Conservation (phyloP, 805 yeast species). For the Barnettozyma populi region DNA sequence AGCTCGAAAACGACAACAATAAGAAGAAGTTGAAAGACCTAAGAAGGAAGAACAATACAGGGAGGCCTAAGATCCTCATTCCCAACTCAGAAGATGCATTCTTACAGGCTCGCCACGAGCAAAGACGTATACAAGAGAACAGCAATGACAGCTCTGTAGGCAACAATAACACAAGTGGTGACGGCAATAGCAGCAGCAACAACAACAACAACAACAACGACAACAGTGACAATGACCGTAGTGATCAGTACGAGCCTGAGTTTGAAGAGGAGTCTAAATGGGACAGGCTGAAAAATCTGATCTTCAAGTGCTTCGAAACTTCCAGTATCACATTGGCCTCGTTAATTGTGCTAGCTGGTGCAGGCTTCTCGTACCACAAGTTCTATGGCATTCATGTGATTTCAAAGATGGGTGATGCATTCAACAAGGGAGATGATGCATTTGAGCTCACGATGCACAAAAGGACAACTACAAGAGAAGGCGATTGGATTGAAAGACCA, state of each 20-base stretch:
- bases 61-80: constrained; percentile 19
- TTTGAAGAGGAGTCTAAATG: constrained; percentile 13
- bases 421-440: constrained; percentile 62
- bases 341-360: constrained; percentile 58
- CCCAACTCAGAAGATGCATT: constrained; percentile 19
- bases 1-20: constrained; percentile 13
- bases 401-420: constrained; percentile 59
- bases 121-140: neutral
- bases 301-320: constrained; percentile 52
- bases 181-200: constrained; percentile 2
- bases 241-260: constrained; percentile 11
- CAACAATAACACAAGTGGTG: constrained; percentile 5
- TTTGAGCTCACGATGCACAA: constrained; percentile 52
- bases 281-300: constrained; percentile 13
- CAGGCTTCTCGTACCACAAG: constrained; percentile 68
- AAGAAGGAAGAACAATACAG: constrained; percentile 6
- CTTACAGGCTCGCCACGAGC: constrained; percentile 4
- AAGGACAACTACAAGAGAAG: constrained; percentile 31
- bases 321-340: constrained; percentile 69
- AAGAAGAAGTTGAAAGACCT: constrained; percentile 8
- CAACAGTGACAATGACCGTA: constrained; percentile 8
- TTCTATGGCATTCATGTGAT: constrained; percentile 55
- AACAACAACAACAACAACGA: constrained; percentile 4
- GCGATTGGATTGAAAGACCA: constrained; percentile 64
- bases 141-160: neutral